Conservation (phyloP, 1,284 basidiomycete species). For the Polyporus tsugae region DNA sequence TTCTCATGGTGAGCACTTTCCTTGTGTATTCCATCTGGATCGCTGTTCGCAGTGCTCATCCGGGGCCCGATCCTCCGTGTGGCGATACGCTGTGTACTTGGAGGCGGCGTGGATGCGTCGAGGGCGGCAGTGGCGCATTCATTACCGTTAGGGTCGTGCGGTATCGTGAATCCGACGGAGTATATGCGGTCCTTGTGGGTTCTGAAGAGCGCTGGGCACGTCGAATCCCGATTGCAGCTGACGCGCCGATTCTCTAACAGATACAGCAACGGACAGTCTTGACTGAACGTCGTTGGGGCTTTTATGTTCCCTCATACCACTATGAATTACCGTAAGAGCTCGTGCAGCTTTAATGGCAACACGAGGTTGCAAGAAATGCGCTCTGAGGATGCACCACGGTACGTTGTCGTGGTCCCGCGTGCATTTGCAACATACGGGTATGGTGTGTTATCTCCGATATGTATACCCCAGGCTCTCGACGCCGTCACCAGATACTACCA, state of each 20-base stretch:
- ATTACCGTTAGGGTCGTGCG: neutral
- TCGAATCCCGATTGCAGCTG: neutral
- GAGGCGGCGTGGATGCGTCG: neutral
- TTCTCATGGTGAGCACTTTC: neutral
- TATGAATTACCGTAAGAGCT: no score
- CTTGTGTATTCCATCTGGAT: neutral
- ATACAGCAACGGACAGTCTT: no score
- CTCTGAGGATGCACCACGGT: no score
- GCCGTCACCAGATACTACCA: no score
- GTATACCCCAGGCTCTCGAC: no score
- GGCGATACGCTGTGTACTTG: neutral
- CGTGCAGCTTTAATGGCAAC: no score
- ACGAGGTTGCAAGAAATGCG: no score
- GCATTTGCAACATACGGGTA: neutral
- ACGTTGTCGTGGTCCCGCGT: no score
- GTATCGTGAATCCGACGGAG: neutral
- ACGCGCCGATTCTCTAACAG: neutral
- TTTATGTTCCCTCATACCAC: no score
- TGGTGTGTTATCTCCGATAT: neutral
- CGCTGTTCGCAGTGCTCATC: neutral
- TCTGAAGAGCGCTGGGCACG: neutral
- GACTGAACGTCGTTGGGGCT: no score
- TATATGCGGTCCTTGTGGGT: neutral
- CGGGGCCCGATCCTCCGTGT: neutral
- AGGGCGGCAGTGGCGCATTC: neutral